phyloP scores from a whole-genome alignment of 2,329 filamentous ascomycete genomes.

The Ceratocystis diversiconidia region DNA sequence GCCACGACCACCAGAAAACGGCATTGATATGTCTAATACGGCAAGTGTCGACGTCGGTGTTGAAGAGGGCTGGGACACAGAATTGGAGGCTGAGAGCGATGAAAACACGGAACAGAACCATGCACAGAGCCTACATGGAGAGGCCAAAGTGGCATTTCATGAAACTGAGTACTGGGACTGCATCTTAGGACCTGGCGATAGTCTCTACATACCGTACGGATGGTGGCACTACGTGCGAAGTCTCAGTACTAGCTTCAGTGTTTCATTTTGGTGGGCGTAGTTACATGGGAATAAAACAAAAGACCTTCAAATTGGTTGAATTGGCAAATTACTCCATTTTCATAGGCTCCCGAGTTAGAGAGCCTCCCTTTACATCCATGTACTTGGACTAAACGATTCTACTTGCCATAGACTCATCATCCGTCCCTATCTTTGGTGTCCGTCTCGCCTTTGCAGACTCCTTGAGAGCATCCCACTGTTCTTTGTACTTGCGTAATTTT shows the following conservation, averaged over 20 bases:
- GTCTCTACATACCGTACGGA: slow-evolving; percentile 75
- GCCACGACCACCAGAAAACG: slow-evolving; percentile 47
- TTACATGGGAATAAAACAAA: neutral
- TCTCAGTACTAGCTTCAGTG: slow-evolving; percentile 75
- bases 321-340: neutral
- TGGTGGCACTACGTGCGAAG: slow-evolving; percentile 98
- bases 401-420: slow-evolving; percentile 12
- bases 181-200: slow-evolving; percentile 67
- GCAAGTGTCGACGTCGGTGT: slow-evolving; percentile 63
- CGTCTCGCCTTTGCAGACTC: slow-evolving; percentile 44
- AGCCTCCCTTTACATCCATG: neutral
- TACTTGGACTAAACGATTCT: slow-evolving; percentile 6
- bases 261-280: slow-evolving; percentile 90
- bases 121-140: slow-evolving; percentile 23
- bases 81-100: slow-evolving; percentile 18
- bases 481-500: slow-evolving; percentile 43
- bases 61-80: slow-evolving; percentile 45
- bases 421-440: slow-evolving; percentile 8
- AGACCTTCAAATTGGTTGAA: neutral
- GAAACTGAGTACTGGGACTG: slow-evolving; percentile 57
- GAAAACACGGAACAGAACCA: slow-evolving; percentile 26
- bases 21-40: slow-evolving; percentile 88
- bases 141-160: slow-evolving; percentile 32
- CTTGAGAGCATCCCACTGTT: slow-evolving; percentile 48
- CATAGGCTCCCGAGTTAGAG: neutral